phyloP scores from a whole-genome alignment of 768 basidiomycete species.

The Brasilioporus rufonigricans region DNA sequence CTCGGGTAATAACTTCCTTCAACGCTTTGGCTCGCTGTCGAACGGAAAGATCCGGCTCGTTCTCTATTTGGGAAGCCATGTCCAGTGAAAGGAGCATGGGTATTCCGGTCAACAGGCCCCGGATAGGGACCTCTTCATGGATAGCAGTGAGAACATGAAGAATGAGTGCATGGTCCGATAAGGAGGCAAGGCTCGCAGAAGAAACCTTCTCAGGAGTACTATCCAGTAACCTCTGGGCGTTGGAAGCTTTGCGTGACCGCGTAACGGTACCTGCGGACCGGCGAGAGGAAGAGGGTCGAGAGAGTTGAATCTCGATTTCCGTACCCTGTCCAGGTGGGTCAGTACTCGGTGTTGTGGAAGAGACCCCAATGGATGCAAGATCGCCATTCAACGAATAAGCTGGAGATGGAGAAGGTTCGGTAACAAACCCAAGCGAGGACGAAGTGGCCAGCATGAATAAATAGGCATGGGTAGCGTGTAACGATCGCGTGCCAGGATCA shows the following conservation, averaged over 20 bases:
- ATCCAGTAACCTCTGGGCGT: conserved; percentile 52
- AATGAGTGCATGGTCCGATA: conserved; percentile 74
- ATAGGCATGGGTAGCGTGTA: conserved; percentile 80
- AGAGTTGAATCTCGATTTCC: conserved; percentile 25
- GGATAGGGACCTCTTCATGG: conserved; percentile 70
- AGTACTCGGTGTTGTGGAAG: conserved; percentile 33
- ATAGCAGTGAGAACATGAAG: conserved; percentile 63
- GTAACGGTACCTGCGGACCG: conserved; percentile 49
- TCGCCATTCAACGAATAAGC: conserved; percentile 36
- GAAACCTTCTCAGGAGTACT: conserved; percentile 43
- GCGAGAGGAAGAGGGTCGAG: conserved; percentile 40
- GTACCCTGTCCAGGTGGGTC: conserved; percentile 23
- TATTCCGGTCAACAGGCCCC: conserved; percentile 70
- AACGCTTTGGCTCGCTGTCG: conserved; percentile 51
- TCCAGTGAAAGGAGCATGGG: conserved; percentile 87
- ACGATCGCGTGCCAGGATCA: conserved; percentile 65
- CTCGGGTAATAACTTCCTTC: conserved; percentile 57
- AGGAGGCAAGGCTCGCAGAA: conserved; percentile 50
- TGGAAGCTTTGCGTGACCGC: conserved; percentile 56
- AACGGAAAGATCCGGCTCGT: conserved; percentile 36
- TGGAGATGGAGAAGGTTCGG: conserved; percentile 41
- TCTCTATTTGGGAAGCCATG: conserved; percentile 43
- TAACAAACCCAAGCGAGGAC: conserved; percentile 51
- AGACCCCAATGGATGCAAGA: conserved; percentile 25
- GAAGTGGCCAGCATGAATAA: conserved; percentile 77